Conservation (phyloP, 2,329 filamentous ascomycete species). For the Gaeumannomyces sp. region DNA sequence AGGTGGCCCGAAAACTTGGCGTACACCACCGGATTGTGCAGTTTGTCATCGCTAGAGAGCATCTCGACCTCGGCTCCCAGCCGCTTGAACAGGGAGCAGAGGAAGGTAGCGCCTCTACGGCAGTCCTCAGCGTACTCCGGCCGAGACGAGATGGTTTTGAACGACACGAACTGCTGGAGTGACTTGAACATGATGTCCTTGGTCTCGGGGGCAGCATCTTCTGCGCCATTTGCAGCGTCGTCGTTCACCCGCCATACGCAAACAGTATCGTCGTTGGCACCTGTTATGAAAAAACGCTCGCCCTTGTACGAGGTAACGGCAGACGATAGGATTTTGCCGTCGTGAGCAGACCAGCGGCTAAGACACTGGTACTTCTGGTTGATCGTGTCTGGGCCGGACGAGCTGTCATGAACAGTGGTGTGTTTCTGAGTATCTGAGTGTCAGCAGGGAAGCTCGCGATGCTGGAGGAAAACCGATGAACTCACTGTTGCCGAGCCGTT, state of each 20-base stretch:
- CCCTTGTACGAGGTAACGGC: constrained; percentile 64
- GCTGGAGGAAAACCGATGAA: constrained; percentile 12
- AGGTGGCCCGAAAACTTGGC: constrained; percentile 79
- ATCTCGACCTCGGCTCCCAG: constrained; percentile 86
- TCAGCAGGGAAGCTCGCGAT: constrained; percentile 16
- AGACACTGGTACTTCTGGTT: constrained; percentile 41
- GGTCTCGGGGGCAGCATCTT: constrained; percentile 28
- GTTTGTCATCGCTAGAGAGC: constrained; percentile 68
- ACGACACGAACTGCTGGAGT: constrained; percentile 80
- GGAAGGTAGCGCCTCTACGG: constrained; percentile 82
- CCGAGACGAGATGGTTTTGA: constrained; percentile 84
- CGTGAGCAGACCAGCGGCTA: constrained; percentile 54
- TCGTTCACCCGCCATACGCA: constrained; percentile 76
- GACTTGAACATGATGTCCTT: constrained; percentile 59
- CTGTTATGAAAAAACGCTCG: constrained; percentile 84
- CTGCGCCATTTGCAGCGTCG: constrained; percentile 18
- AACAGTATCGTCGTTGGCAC: constrained; percentile 85
- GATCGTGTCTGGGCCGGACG: constrained; percentile 41
- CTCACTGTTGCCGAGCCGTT: constrained; percentile 77
- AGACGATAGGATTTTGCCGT: constrained; percentile 82
- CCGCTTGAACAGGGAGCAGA: constrained; percentile 85
- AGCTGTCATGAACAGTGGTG: constrained; percentile 57
- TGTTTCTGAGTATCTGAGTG: constrained; percentile 45
- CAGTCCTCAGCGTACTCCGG: constrained; percentile 87
- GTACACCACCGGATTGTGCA: constrained; percentile 85